These are phyloP conservation scores for Hymenoscyphus linearis DNA, from an alignment of 2,329 filamentous ascomycete species.

Conservation along the genomic window DNA sequence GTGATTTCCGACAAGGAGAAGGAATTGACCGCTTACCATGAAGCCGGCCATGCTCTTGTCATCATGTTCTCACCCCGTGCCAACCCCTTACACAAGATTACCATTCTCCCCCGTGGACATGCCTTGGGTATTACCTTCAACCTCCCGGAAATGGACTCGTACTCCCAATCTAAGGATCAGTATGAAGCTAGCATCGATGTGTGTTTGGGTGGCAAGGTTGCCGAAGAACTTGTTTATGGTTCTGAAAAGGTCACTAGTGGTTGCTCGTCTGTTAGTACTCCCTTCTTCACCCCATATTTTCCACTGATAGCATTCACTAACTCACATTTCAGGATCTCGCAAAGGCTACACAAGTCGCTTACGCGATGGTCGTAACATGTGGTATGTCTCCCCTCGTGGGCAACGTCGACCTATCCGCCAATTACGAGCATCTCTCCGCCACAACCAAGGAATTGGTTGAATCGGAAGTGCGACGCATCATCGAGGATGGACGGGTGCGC, in stretches of 20 bases:
- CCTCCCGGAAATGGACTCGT: slow-evolving; percentile 87
- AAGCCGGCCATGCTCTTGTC: slow-evolving; percentile 91
- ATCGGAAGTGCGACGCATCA: slow-evolving; percentile 74
- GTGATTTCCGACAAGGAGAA: slow-evolving; percentile 92
- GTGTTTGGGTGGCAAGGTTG: slow-evolving; percentile 79
- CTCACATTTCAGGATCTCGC: slow-evolving; percentile 63
- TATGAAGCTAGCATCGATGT: slow-evolving; percentile 77
- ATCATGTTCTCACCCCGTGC: slow-evolving; percentile 72
- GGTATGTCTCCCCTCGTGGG: slow-evolving; percentile 88
- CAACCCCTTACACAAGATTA: slow-evolving; percentile 89
- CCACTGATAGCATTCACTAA: slow-evolving; percentile 31
- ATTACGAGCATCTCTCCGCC: slow-evolving; percentile 76
- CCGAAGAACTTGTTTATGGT: slow-evolving; percentile 87
- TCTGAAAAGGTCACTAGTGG: slow-evolving; percentile 88
- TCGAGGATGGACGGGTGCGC: slow-evolving; percentile 75
- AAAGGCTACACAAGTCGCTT: slow-evolving; percentile 74
- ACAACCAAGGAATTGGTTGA: slow-evolving; percentile 87
- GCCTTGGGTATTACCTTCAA: slow-evolving; percentile 82
- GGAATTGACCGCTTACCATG: slow-evolving; percentile 91
- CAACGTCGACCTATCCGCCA: slow-evolving; percentile 79
- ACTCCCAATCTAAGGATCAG: slow-evolving; percentile 80
- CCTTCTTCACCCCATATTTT: not conserved
- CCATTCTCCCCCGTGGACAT: slow-evolving; percentile 85
- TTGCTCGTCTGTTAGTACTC: slow-evolving; percentile 62
- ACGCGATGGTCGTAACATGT: slow-evolving; percentile 79